Conservation (phyloP, 306 rosid genomes). For the Cicer cuneatum region DNA sequence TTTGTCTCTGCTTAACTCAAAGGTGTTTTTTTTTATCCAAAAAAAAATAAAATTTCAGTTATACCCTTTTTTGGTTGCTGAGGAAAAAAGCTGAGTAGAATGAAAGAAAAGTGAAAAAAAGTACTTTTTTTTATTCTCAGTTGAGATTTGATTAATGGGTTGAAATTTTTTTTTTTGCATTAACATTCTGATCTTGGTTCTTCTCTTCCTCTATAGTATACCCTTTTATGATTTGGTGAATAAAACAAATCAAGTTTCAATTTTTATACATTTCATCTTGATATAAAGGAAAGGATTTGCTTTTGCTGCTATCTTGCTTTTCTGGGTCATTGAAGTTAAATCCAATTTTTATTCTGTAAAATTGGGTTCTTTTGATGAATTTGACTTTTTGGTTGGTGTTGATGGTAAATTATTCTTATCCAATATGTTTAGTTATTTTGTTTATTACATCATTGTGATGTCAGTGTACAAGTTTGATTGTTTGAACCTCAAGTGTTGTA, state of each 20-base stretch:
- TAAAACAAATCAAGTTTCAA: slow-evolving; percentile 40
- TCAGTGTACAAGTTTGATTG: slow-evolving; percentile 35
- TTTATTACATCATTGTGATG: slow-evolving; percentile 36
- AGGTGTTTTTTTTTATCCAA: slow-evolving; percentile 1
- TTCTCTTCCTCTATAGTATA: neutral
- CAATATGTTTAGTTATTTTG: slow-evolving; percentile 27
- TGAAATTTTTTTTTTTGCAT: slow-evolving; percentile 23
- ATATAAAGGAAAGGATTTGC: neutral
- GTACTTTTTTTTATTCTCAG: slow-evolving; percentile 21
- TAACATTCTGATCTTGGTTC: slow-evolving; percentile 43
- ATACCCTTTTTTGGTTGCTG: slow-evolving; percentile 47
- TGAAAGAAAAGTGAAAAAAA: slow-evolving; percentile 37
- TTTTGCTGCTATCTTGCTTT: slow-evolving; percentile 11
- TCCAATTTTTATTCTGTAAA: slow-evolving; percentile 17
- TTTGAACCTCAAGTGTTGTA: slow-evolving; percentile 33
- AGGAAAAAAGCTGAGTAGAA: slow-evolving; percentile 37
- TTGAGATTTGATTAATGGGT: slow-evolving; percentile 31
- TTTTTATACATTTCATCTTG: slow-evolving; percentile 34
- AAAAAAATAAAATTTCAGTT: neutral
- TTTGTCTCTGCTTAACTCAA: slow-evolving; percentile 26
- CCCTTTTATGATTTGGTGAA: slow-evolving; percentile 2
- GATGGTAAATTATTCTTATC: slow-evolving; percentile 37
- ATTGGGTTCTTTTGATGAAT: slow-evolving; percentile 20
- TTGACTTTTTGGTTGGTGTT: slow-evolving; percentile 37
- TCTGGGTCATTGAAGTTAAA: slow-evolving; percentile 20